Conservation (phyloP, 495 filamentous ascomycete genomes). For the Xylaria acuta region DNA sequence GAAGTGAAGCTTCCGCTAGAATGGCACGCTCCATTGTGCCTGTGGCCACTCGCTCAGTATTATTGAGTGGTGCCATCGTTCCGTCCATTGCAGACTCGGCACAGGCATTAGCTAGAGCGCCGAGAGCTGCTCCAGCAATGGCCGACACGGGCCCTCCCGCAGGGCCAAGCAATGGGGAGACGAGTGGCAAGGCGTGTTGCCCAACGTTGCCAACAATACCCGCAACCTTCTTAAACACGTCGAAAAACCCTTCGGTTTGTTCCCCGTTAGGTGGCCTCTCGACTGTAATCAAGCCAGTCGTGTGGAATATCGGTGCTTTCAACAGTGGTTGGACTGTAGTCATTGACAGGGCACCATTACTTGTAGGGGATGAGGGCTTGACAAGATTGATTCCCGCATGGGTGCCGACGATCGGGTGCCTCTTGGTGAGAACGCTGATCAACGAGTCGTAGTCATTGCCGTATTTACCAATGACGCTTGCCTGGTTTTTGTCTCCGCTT, state of each 20-base stretch:
- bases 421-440: constrained; percentile 28
- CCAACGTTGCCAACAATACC: background rate
- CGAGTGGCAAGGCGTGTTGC: background rate
- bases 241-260: background rate
- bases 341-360: background rate
- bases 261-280: background rate
- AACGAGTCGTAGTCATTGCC: constrained; percentile 42
- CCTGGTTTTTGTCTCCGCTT: constrained; percentile 38
- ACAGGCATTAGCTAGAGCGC: constrained; percentile 32
- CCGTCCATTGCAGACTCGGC: constrained; percentile 30
- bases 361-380: constrained; percentile 21
- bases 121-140: constrained; percentile 32
- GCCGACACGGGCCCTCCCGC: constrained; percentile 37
- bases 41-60: background rate
- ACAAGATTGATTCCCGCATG: constrained; percentile 26
- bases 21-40: constrained; percentile 31
- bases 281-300: background rate
- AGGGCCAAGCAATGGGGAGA: constrained; percentile 33
- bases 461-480: constrained; percentile 40
- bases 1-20: constrained; percentile 35
- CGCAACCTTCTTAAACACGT: background rate
- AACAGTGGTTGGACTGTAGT: background rate
- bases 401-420: background rate
- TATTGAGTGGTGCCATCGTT: background rate
- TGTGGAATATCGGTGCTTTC: background rate